phyloP scores from a whole-genome alignment of 176 grass and related monocot species.

The Triticum monococcum region DNA sequence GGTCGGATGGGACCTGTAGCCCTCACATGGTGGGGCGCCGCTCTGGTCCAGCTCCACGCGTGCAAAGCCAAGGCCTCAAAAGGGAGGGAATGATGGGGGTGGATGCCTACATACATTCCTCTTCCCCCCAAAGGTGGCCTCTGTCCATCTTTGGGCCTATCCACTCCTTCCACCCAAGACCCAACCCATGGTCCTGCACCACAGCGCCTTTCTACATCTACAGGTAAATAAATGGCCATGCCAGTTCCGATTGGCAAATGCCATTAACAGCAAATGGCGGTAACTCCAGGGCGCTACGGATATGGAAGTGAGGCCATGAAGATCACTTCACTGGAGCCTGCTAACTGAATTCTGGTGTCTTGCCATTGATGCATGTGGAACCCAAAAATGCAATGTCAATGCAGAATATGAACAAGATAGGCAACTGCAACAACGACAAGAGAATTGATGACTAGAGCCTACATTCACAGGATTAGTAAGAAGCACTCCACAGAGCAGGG shows the following conservation, averaged over 20 bases:
- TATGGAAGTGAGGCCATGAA: neutral
- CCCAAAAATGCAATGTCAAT: neutral
- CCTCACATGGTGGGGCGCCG: slow-evolving; percentile 36
- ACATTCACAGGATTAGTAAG: slow-evolving; percentile 68
- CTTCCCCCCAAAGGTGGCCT: neutral
- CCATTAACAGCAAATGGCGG: neutral
- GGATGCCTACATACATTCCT: neutral
- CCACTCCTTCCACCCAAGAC: neutral
- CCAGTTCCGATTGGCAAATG: too few relatives aligned
- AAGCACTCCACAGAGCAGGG: slow-evolving; percentile 18
- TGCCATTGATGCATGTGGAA: slow-evolving; percentile 13
- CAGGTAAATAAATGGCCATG: neutral
- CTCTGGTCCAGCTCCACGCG: slow-evolving; percentile 12
- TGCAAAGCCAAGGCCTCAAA: slow-evolving; percentile 13
- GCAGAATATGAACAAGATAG: neutral
- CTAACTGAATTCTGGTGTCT: neutral
- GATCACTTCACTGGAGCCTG: neutral
- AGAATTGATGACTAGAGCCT: slow-evolving; percentile 24
- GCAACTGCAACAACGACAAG: neutral
- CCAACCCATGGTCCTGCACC: neutral
- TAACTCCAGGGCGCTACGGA: neutral
- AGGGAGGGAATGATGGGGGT: neutral
- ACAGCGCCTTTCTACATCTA: neutral
- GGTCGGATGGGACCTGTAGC: slow-evolving; percentile 19
- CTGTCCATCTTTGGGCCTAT: neutral